A percentile compares a stretch with the other conserved stretches of the same genome.
These are phyloP conservation scores for Leptographium procerum DNA, from an alignment of 2,329 filamentous ascomycete genomes.

Conservation along the genomic window DNA sequence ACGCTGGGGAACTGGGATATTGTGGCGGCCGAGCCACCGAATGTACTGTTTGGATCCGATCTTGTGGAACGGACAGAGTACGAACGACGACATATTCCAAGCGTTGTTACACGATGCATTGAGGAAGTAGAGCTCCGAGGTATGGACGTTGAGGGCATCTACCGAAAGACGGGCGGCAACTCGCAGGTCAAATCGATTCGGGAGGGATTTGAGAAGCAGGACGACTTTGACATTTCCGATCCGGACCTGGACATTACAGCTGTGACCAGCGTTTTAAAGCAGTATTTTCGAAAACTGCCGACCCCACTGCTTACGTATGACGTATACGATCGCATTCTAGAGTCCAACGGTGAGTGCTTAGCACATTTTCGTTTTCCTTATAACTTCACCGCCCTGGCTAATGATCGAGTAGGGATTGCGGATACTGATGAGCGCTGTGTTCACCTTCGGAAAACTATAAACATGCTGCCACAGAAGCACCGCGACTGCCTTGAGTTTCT, in stretches of 20 bases:
- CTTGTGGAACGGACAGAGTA: constrained; percentile 74
- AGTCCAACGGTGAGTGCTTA: constrained; percentile 56
- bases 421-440: constrained; percentile 57
- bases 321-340: constrained; percentile 79
- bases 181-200: constrained; percentile 84
- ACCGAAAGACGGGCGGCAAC: constrained; percentile 90
- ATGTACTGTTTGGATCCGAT: constrained; percentile 76
- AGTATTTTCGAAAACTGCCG: constrained; percentile 92
- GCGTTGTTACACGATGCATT: constrained; percentile 85
- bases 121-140: constrained; percentile 92
- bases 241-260: constrained; percentile 90
- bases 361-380: not conserved
- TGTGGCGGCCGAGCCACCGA: constrained; percentile 36
- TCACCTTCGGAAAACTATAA: constrained; percentile 62
- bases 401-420: constrained; percentile 40
- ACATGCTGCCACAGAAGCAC: constrained; percentile 71
- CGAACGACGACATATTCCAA: constrained; percentile 81
- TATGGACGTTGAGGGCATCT: constrained; percentile 96
- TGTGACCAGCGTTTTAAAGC: constrained; percentile 89
- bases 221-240: constrained; percentile 87
- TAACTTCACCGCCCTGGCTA: constrained; percentile 14
- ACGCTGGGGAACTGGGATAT: not conserved
- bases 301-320: constrained; percentile 84
- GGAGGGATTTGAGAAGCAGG: constrained; percentile 77
- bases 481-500: constrained; percentile 86